Evolutionary conservation across 177 flowering plant species (phyloP).

Genomic region (Vitis hybrid): DNA sequence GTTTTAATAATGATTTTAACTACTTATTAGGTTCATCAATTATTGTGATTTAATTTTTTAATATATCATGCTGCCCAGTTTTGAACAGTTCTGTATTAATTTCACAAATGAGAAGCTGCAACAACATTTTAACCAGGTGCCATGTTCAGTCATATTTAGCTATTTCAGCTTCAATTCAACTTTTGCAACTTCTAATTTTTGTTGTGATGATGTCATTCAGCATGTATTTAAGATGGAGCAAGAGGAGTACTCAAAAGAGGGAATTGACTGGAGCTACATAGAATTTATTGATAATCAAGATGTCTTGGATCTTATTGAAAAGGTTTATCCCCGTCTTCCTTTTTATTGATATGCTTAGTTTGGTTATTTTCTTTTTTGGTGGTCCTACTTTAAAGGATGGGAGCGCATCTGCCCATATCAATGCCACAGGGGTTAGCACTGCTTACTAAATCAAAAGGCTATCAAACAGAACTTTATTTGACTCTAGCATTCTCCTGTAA

Average conservation of each 20-base stretch:
- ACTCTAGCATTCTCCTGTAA: too few species aligned
- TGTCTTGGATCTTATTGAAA: slow-evolving; percentile 45
- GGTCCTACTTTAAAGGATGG: too few species aligned
- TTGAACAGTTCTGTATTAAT: slow-evolving; percentile 25
- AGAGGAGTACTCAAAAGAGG: too few species aligned
- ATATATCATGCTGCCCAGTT: slow-evolving; percentile 36
- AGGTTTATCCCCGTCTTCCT: slow-evolving; percentile 32
- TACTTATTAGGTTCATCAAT: background rate
- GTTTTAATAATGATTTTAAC: too few species aligned
- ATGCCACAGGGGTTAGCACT: too few species aligned
- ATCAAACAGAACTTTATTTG: too few species aligned
- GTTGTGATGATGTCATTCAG: slow-evolving; percentile 34
- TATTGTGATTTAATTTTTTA: slow-evolving; percentile 1
- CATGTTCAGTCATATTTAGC: background rate
- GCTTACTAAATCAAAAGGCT: too few species aligned
- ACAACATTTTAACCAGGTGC: slow-evolving; percentile 74
- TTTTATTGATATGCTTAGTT: background rate
- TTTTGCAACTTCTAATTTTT: slow-evolving; percentile 7
- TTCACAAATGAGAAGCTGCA: slow-evolving; percentile 73
- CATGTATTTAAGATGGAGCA: slow-evolving; percentile 42
- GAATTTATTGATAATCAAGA: too few species aligned
- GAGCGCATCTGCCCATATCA: too few species aligned
- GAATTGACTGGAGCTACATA: too few species aligned
- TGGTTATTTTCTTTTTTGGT: too few species aligned
- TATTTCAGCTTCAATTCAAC: background rate